phyloP scores from a whole-genome alignment of 73 alveolate genomes.

The Paramecium bursaria region DNA sequence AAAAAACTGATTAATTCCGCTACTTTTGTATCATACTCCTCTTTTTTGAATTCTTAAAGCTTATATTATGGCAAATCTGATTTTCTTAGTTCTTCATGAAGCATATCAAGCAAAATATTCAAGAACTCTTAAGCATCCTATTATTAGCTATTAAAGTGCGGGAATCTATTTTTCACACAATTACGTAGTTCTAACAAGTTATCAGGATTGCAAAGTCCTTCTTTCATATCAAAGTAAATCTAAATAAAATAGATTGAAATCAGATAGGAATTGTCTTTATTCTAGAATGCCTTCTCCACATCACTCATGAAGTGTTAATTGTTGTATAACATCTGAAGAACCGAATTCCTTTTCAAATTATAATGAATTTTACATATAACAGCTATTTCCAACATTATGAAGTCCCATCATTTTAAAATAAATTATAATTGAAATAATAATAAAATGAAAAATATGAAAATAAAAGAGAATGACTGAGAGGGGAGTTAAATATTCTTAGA shows the following conservation, averaged over 20 bases:
- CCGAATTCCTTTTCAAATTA: no score
- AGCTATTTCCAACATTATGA: constrained; percentile 46
- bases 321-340: constrained; percentile 27
- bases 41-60: constrained; percentile 21
- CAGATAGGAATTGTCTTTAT: constrained; percentile 28
- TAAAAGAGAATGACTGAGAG: no score
- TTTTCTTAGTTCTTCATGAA: constrained; percentile 51
- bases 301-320: constrained; percentile 20
- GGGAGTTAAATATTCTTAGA: no score
- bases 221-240: constrained; percentile 15
- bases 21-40: not conserved
- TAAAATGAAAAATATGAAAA: no score
- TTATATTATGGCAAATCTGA: not conserved
- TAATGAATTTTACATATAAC: no score
- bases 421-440: no score
- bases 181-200: constrained; percentile 9
- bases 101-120: constrained; percentile 15
- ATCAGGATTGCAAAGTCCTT: constrained; percentile 6
- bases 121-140: constrained; percentile 59
- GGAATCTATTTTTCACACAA: constrained; percentile 1
- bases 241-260: constrained; percentile 38
- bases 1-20: not conserved
- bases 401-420: not conserved
- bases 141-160: constrained; percentile 10
- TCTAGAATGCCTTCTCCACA: not conserved